These are phyloP conservation scores for Terana coerulea DNA, from an alignment of 768 basidiomycete genomes.

Conservation along the genomic window DNA sequence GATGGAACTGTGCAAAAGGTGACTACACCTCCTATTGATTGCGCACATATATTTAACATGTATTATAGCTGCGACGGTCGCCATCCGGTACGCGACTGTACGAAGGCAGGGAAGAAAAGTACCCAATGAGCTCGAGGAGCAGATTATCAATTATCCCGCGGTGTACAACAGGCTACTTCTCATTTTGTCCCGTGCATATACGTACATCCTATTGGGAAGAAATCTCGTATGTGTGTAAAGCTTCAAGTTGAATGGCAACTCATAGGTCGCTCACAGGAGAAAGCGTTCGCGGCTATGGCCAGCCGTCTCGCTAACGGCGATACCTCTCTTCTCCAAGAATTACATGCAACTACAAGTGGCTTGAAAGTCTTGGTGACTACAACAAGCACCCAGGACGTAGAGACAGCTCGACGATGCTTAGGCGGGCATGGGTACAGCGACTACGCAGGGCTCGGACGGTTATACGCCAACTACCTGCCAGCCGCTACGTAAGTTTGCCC, in stretches of 20 bases:
- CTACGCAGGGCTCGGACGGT: constrained; percentile 59
- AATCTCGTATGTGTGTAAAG: constrained; percentile 41
- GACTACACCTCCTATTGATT: not conserved
- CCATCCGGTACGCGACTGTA: constrained; percentile 70
- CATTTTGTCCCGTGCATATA: constrained; percentile 63
- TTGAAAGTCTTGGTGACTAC: constrained; percentile 60
- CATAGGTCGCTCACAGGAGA: constrained; percentile 31
- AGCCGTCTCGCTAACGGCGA: constrained; percentile 51
- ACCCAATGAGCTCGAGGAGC: constrained; percentile 53
- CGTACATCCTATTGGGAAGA: constrained; percentile 61
- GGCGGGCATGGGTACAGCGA: constrained; percentile 77
- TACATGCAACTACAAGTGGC: constrained; percentile 68
- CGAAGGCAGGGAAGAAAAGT: constrained; percentile 61
- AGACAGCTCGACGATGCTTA: constrained; percentile 64
- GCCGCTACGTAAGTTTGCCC: constrained; percentile 50
- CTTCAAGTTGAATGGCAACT: not conserved
- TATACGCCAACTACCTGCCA: constrained; percentile 65
- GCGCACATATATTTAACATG: not conserved
- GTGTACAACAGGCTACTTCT: constrained; percentile 71
- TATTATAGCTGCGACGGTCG: constrained; percentile 48
- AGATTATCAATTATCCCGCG: constrained; percentile 71
- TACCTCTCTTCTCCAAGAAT: constrained; percentile 60
- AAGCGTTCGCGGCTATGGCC: constrained; percentile 47
- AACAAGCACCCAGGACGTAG: constrained; percentile 52
- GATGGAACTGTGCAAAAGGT: constrained; percentile 69